These are phyloP conservation scores for Chalaropsis thielavioides DNA, from an alignment of 2,329 filamentous ascomycete genomes.

Conservation along the genomic window DNA sequence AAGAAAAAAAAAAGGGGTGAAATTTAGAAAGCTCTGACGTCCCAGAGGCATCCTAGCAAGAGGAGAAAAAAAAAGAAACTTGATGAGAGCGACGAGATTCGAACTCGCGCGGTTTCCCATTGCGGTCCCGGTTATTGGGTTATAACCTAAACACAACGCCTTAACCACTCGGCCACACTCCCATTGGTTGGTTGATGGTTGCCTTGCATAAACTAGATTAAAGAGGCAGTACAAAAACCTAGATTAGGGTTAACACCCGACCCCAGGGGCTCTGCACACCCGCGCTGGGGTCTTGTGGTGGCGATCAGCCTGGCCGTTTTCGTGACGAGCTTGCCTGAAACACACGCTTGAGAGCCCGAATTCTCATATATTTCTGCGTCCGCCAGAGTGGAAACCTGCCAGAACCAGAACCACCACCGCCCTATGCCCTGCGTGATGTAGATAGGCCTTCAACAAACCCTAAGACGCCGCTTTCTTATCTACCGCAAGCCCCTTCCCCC, in stretches of 20 bases:
- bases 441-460: background rate
- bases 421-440: background rate
- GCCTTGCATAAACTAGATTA: background rate
- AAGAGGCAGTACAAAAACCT: background rate
- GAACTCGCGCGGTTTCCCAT: constrained; percentile 36
- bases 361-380: background rate
- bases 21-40: background rate
- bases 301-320: background rate
- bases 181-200: constrained; percentile 18
- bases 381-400: background rate
- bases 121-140: constrained; percentile 25
- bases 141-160: constrained; percentile 39
- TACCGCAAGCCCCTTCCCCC: background rate
- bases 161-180: constrained; percentile 41
- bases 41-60: too few relatives aligned
- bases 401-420: too few relatives aligned
- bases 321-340: background rate
- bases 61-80: background rate
- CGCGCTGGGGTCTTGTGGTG: background rate
- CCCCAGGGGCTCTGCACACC: background rate
- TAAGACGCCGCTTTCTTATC: background rate
- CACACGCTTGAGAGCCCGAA: background rate
- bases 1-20: background rate
- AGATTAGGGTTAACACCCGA: background rate
- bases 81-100: constrained; percentile 24